Base-by-base conservation (phyloP, 257 asterid genomes). In the Scutellaria minor region DNA sequence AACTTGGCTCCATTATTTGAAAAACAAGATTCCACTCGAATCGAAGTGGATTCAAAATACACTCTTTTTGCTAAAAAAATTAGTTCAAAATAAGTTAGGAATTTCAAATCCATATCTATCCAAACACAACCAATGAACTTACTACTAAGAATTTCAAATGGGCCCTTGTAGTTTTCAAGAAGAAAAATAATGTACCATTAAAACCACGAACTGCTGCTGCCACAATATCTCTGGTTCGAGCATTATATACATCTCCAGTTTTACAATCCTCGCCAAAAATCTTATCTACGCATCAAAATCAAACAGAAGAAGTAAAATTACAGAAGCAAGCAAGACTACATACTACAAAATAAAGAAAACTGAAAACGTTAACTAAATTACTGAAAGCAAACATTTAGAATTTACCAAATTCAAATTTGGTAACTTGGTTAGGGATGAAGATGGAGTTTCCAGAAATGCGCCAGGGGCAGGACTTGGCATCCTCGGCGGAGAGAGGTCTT, bases 361-460 rank as follows among this genome's bases (percentile, higher is more conserved):
- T 35, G n/a, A 24, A 55, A 22, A 13, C 0, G 5, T 37, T 4
- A 39, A 55, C 8, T 13, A 60, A 61, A 72, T 57, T 48, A 52
- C 6, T 13, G 8, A 46, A 20, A 15, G 12, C 1, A 42, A 47
- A 9, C 27, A 18, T 14, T 13, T 4, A 69, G 39, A 67, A 65
- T 1, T 5, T 80, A 87, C 98, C 98, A 51, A 93, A 93, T 63
- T 93, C 98, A 46, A 93, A 93, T 75, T 85, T 89, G 63, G 96
- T 37, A 9, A 87, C 66, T 66, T 85, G 97, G 65, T 86, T 93
- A 31, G 90, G 86, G 46, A 87, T 80, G 71, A 44, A 85, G 45
- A 93, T 89, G 7, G 96, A 79, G 68, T 87, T 88, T 7, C 76
- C 89, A 1, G 85, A 80, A 60, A 93, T 85, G 59, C 96, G 86